Evolutionary conservation across 441 rosid species (phyloP), one percentile per base, ranked within the genome.

Genomic region (Geranium incanum): DNA sequence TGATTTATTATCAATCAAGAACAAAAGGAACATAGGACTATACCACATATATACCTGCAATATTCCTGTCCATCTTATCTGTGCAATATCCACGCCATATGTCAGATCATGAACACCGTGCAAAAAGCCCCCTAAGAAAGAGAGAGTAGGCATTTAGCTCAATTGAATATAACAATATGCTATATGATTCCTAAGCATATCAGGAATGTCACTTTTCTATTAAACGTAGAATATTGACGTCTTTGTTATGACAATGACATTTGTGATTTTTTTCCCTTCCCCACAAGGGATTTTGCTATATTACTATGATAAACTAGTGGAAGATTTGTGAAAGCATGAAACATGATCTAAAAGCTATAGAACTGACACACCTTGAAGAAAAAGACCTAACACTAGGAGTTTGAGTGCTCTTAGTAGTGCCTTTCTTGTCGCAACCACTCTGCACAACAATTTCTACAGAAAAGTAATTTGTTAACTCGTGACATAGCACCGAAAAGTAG

Each of bases 51-150:
- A 9, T 76, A 90, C 97, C 95, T 92, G 97, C 75, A 92, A 71
- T 79, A 90, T 80, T 41, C 98, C 98, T 89, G 86, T 86, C 74
- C 82, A 71, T 79, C 98, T 87, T 70, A 92, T 85, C 65, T 75
- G 84, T 0, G 72, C 73, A 36, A 84, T 76, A 78, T 90, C 83
- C 65, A 87, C 84, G 71, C 98, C 98, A 69, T 81, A 89, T 36
- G 84, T 80, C 71, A 92, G 81, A 72, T 79, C 78, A 59, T 83
- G 86, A 66, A 89, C 11, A 37, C 92, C 87, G 79, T 92, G 98
- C 62, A 92, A 82, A 78, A 81, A 90, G 63, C 98, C 97, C 67
- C 98, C 97, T 92, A 66, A 63, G 60, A 70, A 70, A 73, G 18
- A 76, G n/a, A 45, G 36, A 67, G 21, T 6, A 77, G 36, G 60